These are phyloP conservation scores for Russula sp. DNA, from an alignment of 768 basidiomycete genomes.

Conservation along the genomic window DNA sequence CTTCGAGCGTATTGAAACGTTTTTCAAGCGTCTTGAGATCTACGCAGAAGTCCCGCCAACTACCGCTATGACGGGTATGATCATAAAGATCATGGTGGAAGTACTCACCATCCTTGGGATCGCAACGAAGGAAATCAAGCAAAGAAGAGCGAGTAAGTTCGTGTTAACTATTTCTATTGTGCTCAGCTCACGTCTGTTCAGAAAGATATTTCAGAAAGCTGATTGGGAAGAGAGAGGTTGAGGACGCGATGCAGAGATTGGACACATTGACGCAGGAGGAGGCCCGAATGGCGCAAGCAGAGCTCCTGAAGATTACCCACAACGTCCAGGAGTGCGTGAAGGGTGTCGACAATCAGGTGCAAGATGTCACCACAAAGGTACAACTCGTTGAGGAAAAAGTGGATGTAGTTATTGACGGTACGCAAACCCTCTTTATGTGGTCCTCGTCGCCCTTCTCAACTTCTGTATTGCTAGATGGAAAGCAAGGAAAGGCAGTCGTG, in stretches of 20 bases:
- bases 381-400: no score
- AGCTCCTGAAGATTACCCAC: background rate
- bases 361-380: no score
- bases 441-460: no score
- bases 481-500: no score
- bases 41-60: background rate
- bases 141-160: no score
- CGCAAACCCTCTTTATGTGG: no score
- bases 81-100: background rate
- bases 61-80: background rate
- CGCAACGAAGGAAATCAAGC: no score
- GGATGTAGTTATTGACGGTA: no score
- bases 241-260: background rate
- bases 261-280: constrained; percentile 3
- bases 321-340: background rate
- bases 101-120: no score
- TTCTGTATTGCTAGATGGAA: no score
- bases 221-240: background rate
- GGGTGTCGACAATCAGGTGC: no score
- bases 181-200: background rate
- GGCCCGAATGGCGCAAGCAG: background rate
- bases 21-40: background rate
- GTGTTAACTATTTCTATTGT: no score
- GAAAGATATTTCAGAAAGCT: constrained; percentile 1
- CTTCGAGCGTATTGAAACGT: background rate